phyloP scores from a whole-genome alignment of 805 yeast species.

The Wickerhamomyces ciferrii region DNA sequence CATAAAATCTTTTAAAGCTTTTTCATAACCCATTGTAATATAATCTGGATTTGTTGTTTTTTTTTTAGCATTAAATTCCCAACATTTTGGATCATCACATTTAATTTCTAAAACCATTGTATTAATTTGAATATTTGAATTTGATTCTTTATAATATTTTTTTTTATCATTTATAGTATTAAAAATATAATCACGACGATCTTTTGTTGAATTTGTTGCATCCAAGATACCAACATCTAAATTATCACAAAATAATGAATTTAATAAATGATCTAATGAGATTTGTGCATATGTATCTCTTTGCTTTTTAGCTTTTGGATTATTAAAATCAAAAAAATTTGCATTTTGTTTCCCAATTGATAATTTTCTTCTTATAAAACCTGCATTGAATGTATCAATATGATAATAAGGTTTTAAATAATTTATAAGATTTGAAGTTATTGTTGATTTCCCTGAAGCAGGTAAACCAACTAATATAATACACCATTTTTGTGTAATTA shows the following conservation, averaged over 20 bases:
- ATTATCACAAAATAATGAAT: slow-evolving; percentile 33
- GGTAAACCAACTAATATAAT: slow-evolving; percentile 74
- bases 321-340: slow-evolving; percentile 35
- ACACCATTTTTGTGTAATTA: slow-evolving; percentile 41
- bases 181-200: slow-evolving; percentile 26
- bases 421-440: slow-evolving; percentile 58
- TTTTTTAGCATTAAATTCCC: slow-evolving; percentile 57
- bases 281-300: slow-evolving; percentile 50
- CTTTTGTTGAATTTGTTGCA: slow-evolving; percentile 51
- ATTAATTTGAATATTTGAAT: slow-evolving; percentile 29
- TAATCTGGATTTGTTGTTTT: slow-evolving; percentile 64
- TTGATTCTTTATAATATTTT: slow-evolving; percentile 14
- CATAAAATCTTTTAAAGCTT: slow-evolving; percentile 55
- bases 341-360: slow-evolving; percentile 33
- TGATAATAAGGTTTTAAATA: slow-evolving; percentile 38
- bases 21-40: slow-evolving; percentile 41
- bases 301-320: slow-evolving; percentile 34
- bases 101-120: slow-evolving; percentile 56
- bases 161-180: neutral
- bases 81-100: slow-evolving; percentile 45
- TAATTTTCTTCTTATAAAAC: slow-evolving; percentile 55
- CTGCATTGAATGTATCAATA: slow-evolving; percentile 61
- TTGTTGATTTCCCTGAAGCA: slow-evolving; percentile 72
- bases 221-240: slow-evolving; percentile 55
- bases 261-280: slow-evolving; percentile 40